Evolutionary conservation across 1,139 yeast genomes (phyloP), one percentile per base, ranked within the genome.

Genomic region (Scheffersomyces illinoinensis): DNA sequence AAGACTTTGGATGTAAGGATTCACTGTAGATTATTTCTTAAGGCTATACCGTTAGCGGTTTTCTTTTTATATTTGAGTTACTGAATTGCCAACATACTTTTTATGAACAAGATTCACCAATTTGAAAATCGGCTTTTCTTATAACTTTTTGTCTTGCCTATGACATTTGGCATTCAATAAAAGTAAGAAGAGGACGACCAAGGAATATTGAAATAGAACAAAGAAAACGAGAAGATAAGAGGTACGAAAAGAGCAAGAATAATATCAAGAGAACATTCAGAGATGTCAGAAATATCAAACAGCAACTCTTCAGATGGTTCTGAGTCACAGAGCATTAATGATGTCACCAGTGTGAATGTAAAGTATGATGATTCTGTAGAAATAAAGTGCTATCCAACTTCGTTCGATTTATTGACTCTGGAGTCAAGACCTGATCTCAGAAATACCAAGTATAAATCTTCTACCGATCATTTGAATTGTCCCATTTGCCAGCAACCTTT

Each of bases 401-500:
- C 71, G 8, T 74, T 72, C 56, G 67, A 74, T 56, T 53, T 21
- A 71, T 66, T 54, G 24, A 17, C 8, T 19, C n/a, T 23, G 12
- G 50, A 48, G n/a, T 20, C 24, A 3, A 66, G 63, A 50, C 80
- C 81, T 1, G 83, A 78, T 59, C 59, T 76, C 52, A 64, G 83
- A 55, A 76, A 73, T 56, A 66, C 71, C 57, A 72, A 68, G 56
- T 80, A 79, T 60, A 66, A 71, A 52, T 75, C 74, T 56, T 67
- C 66, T 68, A 85, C 77, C 23, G 90, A 86, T 48, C 89, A 87
- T 68, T 69, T 85, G 57, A 77, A 73, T 58, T 85, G 89, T 64
- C 88, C 89, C 3, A 78, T 86, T 10, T 86, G 89, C 64, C 86
- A 84, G 62, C 82, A 82, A 57, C 88, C 89, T 3, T 84, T 85